phyloP scores from a whole-genome alignment of 768 basidiomycete species.

The Lactarius quietus region DNA sequence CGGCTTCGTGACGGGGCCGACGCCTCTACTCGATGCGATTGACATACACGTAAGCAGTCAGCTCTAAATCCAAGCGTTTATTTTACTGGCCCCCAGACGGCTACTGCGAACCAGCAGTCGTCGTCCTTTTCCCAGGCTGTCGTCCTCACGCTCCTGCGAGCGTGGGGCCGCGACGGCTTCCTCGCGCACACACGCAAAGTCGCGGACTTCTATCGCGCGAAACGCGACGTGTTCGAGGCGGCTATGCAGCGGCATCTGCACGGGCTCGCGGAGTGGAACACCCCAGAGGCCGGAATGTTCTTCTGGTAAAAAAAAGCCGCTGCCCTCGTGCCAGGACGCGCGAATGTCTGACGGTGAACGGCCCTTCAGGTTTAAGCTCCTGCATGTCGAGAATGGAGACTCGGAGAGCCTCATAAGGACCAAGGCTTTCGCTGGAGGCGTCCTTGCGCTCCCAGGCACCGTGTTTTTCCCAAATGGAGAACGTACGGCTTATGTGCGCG shows the following conservation, averaged over 20 bases:
- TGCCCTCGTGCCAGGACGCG: too few species aligned
- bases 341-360: not conserved
- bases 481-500: conserved; percentile 72
- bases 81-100: conserved; percentile 43
- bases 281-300: conserved; percentile 84
- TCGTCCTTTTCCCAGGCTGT: conserved; percentile 65
- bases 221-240: conserved; percentile 73
- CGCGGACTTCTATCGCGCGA: conserved; percentile 67
- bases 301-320: conserved; percentile 73
- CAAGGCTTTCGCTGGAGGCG: conserved; percentile 73
- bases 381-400: conserved; percentile 49
- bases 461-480: conserved; percentile 73
- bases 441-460: conserved; percentile 86
- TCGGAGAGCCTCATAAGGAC: conserved; percentile 69
- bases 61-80: not conserved
- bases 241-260: conserved; percentile 74
- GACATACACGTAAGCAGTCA: conserved; percentile 56
- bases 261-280: conserved; percentile 69
- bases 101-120: conserved; percentile 61
- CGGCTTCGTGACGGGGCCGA: conserved; percentile 77
- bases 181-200: conserved; percentile 62
- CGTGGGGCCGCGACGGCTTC: conserved; percentile 80
- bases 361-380: conserved; percentile 61
- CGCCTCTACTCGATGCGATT: conserved; percentile 59
- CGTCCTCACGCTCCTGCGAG: conserved; percentile 50